phyloP scores from a whole-genome alignment of 257 asterid species.

The Ocimum tenuiflorum region DNA sequence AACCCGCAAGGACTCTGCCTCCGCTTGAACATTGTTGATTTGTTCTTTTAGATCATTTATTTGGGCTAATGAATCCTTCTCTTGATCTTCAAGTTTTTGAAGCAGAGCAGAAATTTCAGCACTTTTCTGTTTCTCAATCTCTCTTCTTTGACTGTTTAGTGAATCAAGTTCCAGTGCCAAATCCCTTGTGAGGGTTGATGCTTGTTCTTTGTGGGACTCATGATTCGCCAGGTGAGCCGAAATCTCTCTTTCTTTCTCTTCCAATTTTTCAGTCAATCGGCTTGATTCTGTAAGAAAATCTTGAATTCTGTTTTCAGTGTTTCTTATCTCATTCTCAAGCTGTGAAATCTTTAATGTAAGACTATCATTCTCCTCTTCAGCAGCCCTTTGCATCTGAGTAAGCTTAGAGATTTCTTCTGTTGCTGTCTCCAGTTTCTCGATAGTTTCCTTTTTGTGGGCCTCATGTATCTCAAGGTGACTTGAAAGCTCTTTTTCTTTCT shows the following conservation, averaged over 20 bases:
- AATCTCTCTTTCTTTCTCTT: slow-evolving; percentile 56
- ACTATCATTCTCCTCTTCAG: slow-evolving; percentile 36
- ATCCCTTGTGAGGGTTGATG: slow-evolving; percentile 47
- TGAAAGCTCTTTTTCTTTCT: slow-evolving; percentile 21
- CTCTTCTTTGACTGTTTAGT: slow-evolving; percentile 44
- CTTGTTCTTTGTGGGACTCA: slow-evolving; percentile 61
- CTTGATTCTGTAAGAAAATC: slow-evolving; percentile 37
- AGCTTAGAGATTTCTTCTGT: slow-evolving; percentile 14
- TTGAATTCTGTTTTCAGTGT: slow-evolving; percentile 41
- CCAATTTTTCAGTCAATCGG: slow-evolving; percentile 37
- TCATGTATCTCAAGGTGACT: slow-evolving; percentile 17
- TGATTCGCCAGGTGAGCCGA: slow-evolving; percentile 56
- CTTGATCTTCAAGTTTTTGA: slow-evolving; percentile 51
- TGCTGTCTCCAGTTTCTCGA: slow-evolving; percentile 24
- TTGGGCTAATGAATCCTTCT: slow-evolving; percentile 41
- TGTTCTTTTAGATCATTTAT: slow-evolving; percentile 40
- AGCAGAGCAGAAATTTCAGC: slow-evolving; percentile 50
- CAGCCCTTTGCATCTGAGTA: slow-evolving; percentile 14
- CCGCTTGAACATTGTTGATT: slow-evolving; percentile 36
- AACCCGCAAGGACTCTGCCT: slow-evolving; percentile 41
- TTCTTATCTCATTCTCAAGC: slow-evolving; percentile 33
- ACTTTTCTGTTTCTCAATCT: slow-evolving; percentile 54
- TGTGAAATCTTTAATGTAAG: slow-evolving; percentile 27
- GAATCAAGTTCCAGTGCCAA: slow-evolving; percentile 63
- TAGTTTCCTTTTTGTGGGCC: slow-evolving; percentile 35